Evolutionary conservation across 73 alveolate species (phyloP), one percentile per base, ranked within the genome.

Genomic region (Paramecium pentaurelia): DNA sequence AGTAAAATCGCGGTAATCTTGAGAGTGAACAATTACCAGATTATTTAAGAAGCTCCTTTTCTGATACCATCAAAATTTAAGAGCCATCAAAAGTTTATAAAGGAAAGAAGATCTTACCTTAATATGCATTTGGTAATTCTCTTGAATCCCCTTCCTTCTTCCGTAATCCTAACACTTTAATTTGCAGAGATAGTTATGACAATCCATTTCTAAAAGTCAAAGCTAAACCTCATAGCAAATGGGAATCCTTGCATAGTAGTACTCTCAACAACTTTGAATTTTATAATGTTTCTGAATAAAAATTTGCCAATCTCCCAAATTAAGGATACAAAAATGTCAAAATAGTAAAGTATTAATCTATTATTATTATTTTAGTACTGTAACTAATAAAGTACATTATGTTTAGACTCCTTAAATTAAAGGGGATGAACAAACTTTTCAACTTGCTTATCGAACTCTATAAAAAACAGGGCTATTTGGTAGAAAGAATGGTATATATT

Each of bases 101-200:
- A 18, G 88, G 88, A 37, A 75, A 75, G 47, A 75, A 75, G 40
- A 42, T 75, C 88, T 36, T 36, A 8, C 88, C 88, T 75, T 8
- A 75, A 75, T 75, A 30, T 75, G 88, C 88, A 32, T 75, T 38
- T 75, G 88, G 88, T 18, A 75, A 75, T 20, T 75, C 88, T 18
- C 36, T 75, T 32, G 88, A 75, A 42, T 11, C 88, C 6, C 88
- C 88, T 16, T 75, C 88, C 18, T 75, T 38, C 8, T 75, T 75
- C 36, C 58, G 88, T 14, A 75, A 27, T 25, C 68, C 88, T 4
- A 75, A 75, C 37, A 30, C 88, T 22, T 22, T 75, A 44, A 75
- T 75, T 36, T 75, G 88, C 40, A 36, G 60, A 42, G 88, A 75
- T 32, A 75, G 70, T 10, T 75, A 75, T 36, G 88, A 75, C 37